phyloP scores from a whole-genome alignment of 768 basidiomycete species.

The Leccinum ochraceum region DNA sequence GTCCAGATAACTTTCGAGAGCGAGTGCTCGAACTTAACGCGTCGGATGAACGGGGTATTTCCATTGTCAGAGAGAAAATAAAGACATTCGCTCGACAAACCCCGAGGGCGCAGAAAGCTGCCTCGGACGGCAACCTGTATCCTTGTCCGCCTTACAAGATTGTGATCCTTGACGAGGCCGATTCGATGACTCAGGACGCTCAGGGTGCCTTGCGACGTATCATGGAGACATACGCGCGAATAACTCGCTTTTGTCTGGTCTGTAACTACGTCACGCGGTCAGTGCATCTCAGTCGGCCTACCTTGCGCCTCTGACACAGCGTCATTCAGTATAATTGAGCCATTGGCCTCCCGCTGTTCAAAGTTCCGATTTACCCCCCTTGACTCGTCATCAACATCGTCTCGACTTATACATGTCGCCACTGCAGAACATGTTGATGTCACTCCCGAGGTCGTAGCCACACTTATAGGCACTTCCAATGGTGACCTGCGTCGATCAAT shows the following conservation, averaged over 20 bases:
- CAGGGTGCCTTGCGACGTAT: slow-evolving; percentile 96
- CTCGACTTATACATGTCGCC: slow-evolving; percentile 81
- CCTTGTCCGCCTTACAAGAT: slow-evolving; percentile 99
- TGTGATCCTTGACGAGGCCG: slow-evolving; percentile 97
- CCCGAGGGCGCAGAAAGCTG: slow-evolving; percentile 69
- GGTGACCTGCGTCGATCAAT: slow-evolving; percentile 97
- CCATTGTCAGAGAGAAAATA: slow-evolving; percentile 97
- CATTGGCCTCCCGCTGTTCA: slow-evolving; percentile 96
- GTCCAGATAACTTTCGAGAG: slow-evolving; percentile 91
- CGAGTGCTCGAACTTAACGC: slow-evolving; percentile 97
- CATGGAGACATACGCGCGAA: slow-evolving; percentile 98
- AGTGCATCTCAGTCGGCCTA: slow-evolving; percentile 20
- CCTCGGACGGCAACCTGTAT: slow-evolving; percentile 82
- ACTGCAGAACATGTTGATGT: slow-evolving; percentile 67
- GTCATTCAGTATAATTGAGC: slow-evolving; percentile 86
- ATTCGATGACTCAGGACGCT: slow-evolving; percentile 99
- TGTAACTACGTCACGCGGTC: slow-evolving; percentile 99
- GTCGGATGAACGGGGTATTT: slow-evolving; percentile 97
- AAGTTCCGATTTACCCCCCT: slow-evolving; percentile 98
- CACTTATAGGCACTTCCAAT: slow-evolving; percentile 77
- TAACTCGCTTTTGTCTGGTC: slow-evolving; percentile 96
- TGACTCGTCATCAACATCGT: slow-evolving; percentile 71
- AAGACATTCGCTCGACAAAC: slow-evolving; percentile 96
- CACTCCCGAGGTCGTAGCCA: slow-evolving; percentile 57
- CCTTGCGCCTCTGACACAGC: slow-evolving; percentile 3